Base-by-base conservation (phyloP, 1,284 basidiomycete genomes). In the Papiliotrema laurentii region DNA sequence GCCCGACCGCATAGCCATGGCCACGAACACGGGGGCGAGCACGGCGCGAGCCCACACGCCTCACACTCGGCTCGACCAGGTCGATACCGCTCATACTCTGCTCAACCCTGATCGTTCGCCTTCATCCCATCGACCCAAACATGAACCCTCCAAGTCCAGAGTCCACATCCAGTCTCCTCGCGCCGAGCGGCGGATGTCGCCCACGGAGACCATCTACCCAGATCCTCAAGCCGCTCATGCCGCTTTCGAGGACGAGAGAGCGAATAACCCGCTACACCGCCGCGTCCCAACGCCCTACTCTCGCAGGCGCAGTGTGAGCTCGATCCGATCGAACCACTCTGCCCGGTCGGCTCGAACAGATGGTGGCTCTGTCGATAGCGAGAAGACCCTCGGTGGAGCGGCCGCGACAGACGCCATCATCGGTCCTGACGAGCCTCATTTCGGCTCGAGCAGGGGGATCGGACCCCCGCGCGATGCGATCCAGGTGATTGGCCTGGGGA, bases 381-480 rank as follows among this genome's bases (percentile, higher is more conserved):
- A 31, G 18, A 19, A 39, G 1, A 21, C 28, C 25, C 14, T 11
- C 45, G 33, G 30, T 28, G n/a, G n/a, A n/a, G 11, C 31, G 26
- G 43, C 4, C 22, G 18, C 22, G 5, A 50, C 51, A 40, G 51
- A 16, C 7, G 51, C 45, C 22, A 48, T 37, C 4, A 27, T 53
- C 19, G 56, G 49, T 7, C 31, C 46, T 11, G 59, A 49, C 51
- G 59, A 66, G n/a, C 57, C 62, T 3, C 49, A 47, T 11, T 64
- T 63, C 31, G 63, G 59, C n/a, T 37, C 43, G 16, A 31, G 53
- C 3, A 43, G 45, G 6, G 57, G 61, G n/a, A 56, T 61, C 6
- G 65, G 65, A 5, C 58, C 61, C 11, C 58, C 53, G 2, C 62
- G 62, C 6, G 66, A 68, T 27, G 60, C 64, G 4, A 59, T 66